Conservation (phyloP, 2,329 filamentous ascomycete genomes). For the Chlorencoelia australis region DNA sequence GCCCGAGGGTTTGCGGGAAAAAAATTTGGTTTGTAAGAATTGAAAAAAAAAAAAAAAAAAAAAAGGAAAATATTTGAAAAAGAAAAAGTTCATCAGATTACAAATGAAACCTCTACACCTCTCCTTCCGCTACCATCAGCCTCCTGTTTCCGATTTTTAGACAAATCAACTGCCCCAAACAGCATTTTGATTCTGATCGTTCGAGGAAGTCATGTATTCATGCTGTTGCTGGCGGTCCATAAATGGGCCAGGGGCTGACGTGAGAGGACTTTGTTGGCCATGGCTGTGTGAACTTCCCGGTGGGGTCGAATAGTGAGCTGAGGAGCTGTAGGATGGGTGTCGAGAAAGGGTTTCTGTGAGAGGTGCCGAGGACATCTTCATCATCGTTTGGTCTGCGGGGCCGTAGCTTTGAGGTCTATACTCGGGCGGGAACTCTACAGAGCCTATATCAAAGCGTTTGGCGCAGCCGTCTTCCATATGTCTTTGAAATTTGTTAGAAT, state of each 20-base stretch:
- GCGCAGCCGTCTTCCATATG: conserved; percentile 71
- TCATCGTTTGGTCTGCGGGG: conserved; percentile 10
- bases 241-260: conserved; percentile 17
- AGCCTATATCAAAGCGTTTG: conserved; percentile 42
- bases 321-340: conserved; percentile 20
- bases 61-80: no score
- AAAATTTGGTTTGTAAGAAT: no score
- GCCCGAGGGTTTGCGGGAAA: no score
- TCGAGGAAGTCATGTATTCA: conserved; percentile 13
- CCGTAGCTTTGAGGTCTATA: conserved; percentile 21
- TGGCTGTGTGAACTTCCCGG: conserved; percentile 10
- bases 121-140: no score
- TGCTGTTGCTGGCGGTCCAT: conserved; percentile 12
- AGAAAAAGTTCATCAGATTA: no score
- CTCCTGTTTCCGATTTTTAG: no score
- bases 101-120: no score
- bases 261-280: conserved; percentile 16
- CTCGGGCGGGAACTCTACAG: conserved; percentile 26
- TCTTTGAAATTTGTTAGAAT: conserved; percentile 31
- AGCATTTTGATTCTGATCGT: conserved; percentile 8
- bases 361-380: conserved; percentile 11
- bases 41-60: no score
- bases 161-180: conserved; percentile 13
- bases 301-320: conserved; percentile 16
- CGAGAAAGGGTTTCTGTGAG: conserved; percentile 12